Evolutionary conservation across 768 basidiomycete species (phyloP).

Genomic region (Rhodotorula graminis): DNA sequence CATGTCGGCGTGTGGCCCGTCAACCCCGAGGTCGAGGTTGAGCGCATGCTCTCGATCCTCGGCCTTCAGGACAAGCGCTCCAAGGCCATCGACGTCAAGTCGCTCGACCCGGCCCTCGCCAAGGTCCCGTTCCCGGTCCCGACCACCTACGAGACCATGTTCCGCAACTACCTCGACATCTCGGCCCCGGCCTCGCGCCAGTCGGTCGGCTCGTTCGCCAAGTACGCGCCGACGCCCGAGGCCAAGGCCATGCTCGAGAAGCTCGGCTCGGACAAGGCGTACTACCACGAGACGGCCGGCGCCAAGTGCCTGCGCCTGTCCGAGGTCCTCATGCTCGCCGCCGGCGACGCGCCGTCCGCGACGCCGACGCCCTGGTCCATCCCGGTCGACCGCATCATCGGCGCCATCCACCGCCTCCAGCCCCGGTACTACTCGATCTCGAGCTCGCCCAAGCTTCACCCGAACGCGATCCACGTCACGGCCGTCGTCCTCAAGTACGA

Average conservation of each 20-base stretch:
- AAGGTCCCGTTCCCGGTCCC: conserved; percentile 99
- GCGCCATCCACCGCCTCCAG: conserved; percentile 85
- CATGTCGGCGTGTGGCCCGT: conserved; percentile 96
- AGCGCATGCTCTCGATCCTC: conserved; percentile 76
- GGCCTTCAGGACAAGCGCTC: conserved; percentile 77
- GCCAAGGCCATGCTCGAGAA: conserved; percentile 69
- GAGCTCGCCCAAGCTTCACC: conserved; percentile 85
- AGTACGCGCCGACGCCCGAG: conserved; percentile 76
- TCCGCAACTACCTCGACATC: conserved; percentile 96
- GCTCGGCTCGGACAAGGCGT: conserved; percentile 80
- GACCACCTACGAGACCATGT: conserved; percentile 84
- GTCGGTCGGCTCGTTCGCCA: conserved; percentile 76
- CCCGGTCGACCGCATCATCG: conserved; percentile 94
- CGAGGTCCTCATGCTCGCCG: conserved; percentile 85
- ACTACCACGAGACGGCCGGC: conserved; percentile 69
- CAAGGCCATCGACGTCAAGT: conserved; percentile 82
- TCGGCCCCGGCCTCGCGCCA: conserved; percentile 92
- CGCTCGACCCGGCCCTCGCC: conserved; percentile 93
- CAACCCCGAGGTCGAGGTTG: conserved; percentile 86
- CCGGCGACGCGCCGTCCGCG: conserved; percentile 67
- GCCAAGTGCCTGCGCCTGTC: conserved; percentile 75
- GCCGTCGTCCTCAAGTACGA: conserved; percentile 92
- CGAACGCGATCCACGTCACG: conserved; percentile 88
- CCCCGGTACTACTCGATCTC: conserved; percentile 99
- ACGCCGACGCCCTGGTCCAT: conserved; percentile 76